Conservation (phyloP, 2,329 filamentous ascomycete genomes). For the Graphilbum sp. region DNA sequence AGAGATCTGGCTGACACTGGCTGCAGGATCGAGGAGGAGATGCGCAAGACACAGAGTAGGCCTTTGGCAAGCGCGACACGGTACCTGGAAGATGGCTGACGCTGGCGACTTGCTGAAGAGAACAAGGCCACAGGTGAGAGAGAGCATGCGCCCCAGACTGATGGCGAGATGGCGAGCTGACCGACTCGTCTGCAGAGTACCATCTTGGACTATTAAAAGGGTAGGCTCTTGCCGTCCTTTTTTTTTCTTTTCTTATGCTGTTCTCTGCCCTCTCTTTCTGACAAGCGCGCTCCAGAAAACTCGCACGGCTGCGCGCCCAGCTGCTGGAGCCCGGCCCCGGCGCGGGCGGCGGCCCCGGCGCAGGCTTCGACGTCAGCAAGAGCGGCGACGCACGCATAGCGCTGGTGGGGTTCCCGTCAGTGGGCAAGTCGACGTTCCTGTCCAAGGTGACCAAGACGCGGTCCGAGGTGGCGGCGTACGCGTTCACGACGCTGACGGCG, state of each 20-base stretch:
- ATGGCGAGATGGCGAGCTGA: no score
- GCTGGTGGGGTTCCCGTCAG: conserved; percentile 94
- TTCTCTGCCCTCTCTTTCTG: background rate
- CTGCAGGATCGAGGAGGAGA: conserved; percentile 94
- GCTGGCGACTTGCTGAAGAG: conserved; percentile 37
- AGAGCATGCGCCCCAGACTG: background rate
- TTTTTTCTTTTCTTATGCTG: background rate
- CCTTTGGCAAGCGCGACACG: background rate
- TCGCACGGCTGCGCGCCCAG: conserved; percentile 85
- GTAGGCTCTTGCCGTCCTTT: conserved; percentile 28
- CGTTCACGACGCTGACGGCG: conserved; percentile 93
- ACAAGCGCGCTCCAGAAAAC: conserved; percentile 80
- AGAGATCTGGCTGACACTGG: conserved; percentile 9
- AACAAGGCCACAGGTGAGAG: conserved; percentile 92
- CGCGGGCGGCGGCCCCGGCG: conserved; percentile 58
- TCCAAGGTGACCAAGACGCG: conserved; percentile 98
- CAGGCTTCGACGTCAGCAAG: conserved; percentile 90
- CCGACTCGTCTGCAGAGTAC: no score
- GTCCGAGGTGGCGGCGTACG: conserved; percentile 88
- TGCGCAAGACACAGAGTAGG: conserved; percentile 93
- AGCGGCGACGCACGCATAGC: conserved; percentile 93
- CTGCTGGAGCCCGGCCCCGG: conserved; percentile 79
- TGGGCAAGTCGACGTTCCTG: conserved; percentile 97
- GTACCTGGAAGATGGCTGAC: background rate
- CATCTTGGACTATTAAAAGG: conserved; percentile 95